These are phyloP conservation scores for Moelleriella libera DNA, from an alignment of 2,329 filamentous ascomycete genomes.

Conservation along the genomic window DNA sequence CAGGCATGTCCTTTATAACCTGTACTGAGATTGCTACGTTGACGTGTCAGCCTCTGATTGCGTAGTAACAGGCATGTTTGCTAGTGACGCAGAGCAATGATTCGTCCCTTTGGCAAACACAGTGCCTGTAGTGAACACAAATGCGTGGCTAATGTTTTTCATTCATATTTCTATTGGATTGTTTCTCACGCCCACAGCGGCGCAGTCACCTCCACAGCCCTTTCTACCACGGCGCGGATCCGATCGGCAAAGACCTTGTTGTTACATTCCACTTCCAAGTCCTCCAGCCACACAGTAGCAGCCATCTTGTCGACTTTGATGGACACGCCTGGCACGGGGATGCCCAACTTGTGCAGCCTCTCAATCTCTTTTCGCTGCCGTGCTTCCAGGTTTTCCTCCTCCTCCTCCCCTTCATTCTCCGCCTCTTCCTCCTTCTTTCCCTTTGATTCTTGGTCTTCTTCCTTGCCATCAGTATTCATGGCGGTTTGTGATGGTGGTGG, in stretches of 20 bases:
- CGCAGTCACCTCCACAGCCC: constrained; percentile 75
- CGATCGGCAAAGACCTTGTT: constrained; percentile 70
- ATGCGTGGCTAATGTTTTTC: neutral
- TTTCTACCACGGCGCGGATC: constrained; percentile 78
- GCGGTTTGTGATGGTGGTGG: neutral
- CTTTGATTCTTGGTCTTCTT: too few relatives aligned
- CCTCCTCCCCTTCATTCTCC: constrained; percentile 2
- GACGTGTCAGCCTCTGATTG: too few relatives aligned
- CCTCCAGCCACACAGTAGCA: constrained; percentile 84
- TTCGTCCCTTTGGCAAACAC: too few relatives aligned
- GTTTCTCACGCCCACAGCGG: constrained; percentile 44
- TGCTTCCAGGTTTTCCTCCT: constrained; percentile 28
- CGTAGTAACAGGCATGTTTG: too few relatives aligned
- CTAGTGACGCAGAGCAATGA: too few relatives aligned
- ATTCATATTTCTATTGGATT: neutral
- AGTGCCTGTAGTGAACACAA: neutral
- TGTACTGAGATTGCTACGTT: neutral
- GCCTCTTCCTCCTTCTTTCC: neutral
- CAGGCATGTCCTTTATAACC: neutral
- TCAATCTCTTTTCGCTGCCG: constrained; percentile 58
- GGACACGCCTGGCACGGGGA: constrained; percentile 78
- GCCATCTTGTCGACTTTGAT: constrained; percentile 80
- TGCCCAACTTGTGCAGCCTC: constrained; percentile 67
- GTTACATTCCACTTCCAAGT: constrained; percentile 74
- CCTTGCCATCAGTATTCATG: too few relatives aligned